phyloP scores from a whole-genome alignment of 352 stramenopile genomes.

The Blastocystis sp. region DNA sequence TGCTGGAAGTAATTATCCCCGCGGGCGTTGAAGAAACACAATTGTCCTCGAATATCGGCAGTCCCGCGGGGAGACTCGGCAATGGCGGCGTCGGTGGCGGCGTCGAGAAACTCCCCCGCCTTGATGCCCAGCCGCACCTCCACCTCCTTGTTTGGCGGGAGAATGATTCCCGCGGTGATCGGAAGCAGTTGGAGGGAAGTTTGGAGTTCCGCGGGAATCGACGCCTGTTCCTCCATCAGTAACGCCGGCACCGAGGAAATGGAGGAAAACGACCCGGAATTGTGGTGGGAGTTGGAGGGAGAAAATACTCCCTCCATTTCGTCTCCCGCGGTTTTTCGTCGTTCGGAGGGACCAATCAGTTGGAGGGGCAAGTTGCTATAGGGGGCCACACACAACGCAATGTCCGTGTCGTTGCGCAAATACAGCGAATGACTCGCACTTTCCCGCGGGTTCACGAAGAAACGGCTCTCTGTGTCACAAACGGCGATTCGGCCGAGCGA shows the following conservation, averaged over 20 bases:
- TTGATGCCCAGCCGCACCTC: neutral
- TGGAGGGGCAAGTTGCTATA: neutral
- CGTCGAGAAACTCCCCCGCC: neutral
- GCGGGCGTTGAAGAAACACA: slow-evolving; percentile 51
- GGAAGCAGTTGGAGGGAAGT: neutral
- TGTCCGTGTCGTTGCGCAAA: neutral
- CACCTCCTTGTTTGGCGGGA: neutral
- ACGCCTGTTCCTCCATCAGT: neutral
- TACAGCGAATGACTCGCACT: neutral
- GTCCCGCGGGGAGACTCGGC: neutral
- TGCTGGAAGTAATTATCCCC: slow-evolving; percentile 49
- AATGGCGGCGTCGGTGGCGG: neutral
- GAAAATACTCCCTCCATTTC: neutral
- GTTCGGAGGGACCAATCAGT: neutral
- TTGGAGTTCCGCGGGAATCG: neutral
- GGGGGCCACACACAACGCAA: neutral
- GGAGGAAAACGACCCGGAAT: neutral
- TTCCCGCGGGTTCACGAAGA: neutral
- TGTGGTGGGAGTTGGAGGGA: neutral
- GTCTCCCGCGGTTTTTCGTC: neutral
- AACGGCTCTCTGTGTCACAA: neutral
- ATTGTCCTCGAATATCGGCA: neutral
- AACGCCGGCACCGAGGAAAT: neutral
- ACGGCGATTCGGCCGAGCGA: neutral
- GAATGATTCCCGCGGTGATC: neutral